Percentiles rank a stretch among this genome's conserved stretches.
phyloP scores from a whole-genome alignment of 2,329 filamentous ascomycete genomes.

The Cordyceps fumosorosea region DNA sequence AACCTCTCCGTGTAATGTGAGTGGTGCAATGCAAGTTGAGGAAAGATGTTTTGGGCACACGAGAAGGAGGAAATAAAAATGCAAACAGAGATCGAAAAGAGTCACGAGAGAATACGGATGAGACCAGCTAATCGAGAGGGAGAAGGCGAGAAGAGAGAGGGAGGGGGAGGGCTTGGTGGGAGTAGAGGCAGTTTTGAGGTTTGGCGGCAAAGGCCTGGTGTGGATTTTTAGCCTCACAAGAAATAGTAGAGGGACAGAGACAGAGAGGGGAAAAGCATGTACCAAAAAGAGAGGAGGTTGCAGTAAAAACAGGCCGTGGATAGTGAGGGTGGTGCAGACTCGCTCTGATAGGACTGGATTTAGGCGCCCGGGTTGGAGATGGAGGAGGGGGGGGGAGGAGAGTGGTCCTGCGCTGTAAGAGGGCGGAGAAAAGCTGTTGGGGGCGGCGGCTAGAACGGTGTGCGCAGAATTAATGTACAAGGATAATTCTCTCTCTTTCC shows the following conservation, averaged over 20 bases:
- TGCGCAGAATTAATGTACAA: no score
- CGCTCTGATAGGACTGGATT: constrained; percentile 10
- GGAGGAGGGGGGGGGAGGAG: not conserved
- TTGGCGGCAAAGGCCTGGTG: not conserved
- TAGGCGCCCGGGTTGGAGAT: constrained; percentile 9
- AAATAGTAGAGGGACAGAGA: not conserved
- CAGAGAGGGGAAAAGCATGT: not conserved
- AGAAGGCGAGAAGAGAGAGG: constrained; percentile 21
- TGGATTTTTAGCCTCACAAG: not conserved
- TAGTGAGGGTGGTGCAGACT: not conserved
- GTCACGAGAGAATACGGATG: constrained; percentile 27
- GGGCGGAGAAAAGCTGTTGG: not conserved
- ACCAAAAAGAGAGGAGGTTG: not conserved
- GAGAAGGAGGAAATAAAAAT: not conserved
- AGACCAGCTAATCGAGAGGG: constrained; percentile 50
- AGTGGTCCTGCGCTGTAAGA: not conserved
- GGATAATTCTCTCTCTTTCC: no score
- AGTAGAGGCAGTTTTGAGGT: constrained; percentile 4
- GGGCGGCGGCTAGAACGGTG: constrained; percentile 4
- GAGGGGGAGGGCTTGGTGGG: constrained; percentile 2
- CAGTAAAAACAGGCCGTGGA: not conserved
- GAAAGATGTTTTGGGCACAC: not conserved
- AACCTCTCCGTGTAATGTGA: not conserved
- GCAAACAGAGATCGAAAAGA: constrained; percentile 14
- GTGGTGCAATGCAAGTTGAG: not conserved